Evolutionary conservation across 2,329 filamentous ascomycete species (phyloP), one percentile per base, ranked within the genome.

Genomic region (Fusarium clavum): DNA sequence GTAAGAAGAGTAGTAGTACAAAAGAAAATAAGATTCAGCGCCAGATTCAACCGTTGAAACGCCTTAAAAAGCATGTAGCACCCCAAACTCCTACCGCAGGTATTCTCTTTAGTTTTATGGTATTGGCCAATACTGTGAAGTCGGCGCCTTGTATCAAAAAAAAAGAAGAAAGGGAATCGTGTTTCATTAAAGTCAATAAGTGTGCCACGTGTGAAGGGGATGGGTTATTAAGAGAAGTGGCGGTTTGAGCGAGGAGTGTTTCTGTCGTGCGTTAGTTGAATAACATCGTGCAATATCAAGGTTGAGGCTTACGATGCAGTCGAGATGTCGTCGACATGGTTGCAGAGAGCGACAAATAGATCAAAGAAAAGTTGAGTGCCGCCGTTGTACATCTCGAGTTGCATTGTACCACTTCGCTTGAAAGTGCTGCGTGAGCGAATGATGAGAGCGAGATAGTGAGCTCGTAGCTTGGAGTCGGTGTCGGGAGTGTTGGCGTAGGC

Each of bases 391-490:
- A 98, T 97, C 83, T 97, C 94, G 73, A 93, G 88, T 82, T 97
- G 94, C 94, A 97, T 97, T 6, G 94, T 97, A 57, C 94, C 94
- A 80, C 94, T 97, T 58, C 93, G 87, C 85, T 97, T 97, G 82
- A 98, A 97, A 4, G 93, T 97, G 77, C 88, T 88, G 72, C 94
- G 89, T 74, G 91, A 93, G 71, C 94, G 90, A 78, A 97, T 97
- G 81, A 97, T 97, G 77, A 97, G 89, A 20, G 94, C 94, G 40
- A 97, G 89, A 75, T 97, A 98, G 81, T 97, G 94, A 25, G 94
- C 94, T 63, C 94, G 88, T 57, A 97, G 86, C 81, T 94, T 94
- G n/a, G 92, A 95, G 83, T 97, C 94, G 24, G 86, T 92, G 77
- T 97, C 93, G 5, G 94, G 93, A 0, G 94, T 98, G 81, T 97